Base-by-base conservation (phyloP, 345 rosid species). In the Aquilaria sinensis region DNA sequence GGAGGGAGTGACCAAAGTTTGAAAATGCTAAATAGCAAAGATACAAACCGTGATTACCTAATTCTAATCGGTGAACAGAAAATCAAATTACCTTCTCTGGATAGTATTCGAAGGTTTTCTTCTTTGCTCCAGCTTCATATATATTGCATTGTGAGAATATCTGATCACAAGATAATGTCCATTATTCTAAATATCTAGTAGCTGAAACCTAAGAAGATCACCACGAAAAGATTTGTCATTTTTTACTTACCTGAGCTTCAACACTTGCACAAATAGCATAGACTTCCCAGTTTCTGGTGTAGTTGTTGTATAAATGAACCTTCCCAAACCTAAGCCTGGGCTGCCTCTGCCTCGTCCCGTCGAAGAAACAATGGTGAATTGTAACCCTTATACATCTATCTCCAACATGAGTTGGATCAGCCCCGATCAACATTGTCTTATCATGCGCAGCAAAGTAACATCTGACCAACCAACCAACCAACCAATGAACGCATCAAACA, bases 241-340 rank as follows among this genome's bases (percentile, higher is more conserved):
- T 50, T 29, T 0, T 33, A 49, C 53, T 47, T 63, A 90, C 96
- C 97, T 90, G 92, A 31, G 98, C 74, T 82, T 88, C 97, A 33
- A 93, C 96, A 54, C 97, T 86, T 16, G 97, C 97, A 70, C 96
- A 90, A 56, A 93, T 89, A 66, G 98, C 97, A 66, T 93, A 93
- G 49, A 93, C 58, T 10, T 77, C 87, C 98, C 97, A 93, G 80
- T 85, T 83, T 76, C 95, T 82, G 43, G 92, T 90, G 66, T 88
- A 90, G 58, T 88, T 93, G 70, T 93, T 93, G 70, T 88, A 88
- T 59, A 90, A 64, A 83, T 93, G 96, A 75, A 90, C 98, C 75
- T 85, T 90, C 1, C 82, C 98, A 60, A 78, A 93, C 76, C 98
- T 76, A 56, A 93, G 81, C 63, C 96, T 96, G 67, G 98, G 98